Conservation (phyloP, 345 rosid genomes). For the Populus euphratica region DNA sequence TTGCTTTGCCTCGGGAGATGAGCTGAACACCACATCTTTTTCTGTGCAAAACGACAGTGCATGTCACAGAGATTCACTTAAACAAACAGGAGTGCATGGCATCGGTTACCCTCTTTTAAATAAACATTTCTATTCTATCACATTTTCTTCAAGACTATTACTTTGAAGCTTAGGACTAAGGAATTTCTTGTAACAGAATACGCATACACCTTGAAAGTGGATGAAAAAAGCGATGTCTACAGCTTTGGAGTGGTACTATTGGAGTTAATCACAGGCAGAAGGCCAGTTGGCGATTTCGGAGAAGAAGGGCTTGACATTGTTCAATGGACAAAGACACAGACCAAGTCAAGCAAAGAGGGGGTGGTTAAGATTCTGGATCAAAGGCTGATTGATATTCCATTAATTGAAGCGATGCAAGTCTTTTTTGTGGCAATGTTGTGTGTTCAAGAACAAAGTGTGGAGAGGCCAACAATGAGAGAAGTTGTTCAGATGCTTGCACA, state of each 20-base stretch:
- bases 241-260: conserved; percentile 66
- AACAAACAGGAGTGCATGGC: not conserved
- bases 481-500: conserved; percentile 65
- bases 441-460: conserved; percentile 58
- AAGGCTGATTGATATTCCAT: conserved; percentile 40
- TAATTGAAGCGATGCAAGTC: conserved; percentile 50
- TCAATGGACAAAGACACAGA: conserved; percentile 46
- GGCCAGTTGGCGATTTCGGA: conserved; percentile 58
- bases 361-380: conserved; percentile 41
- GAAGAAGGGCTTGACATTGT: conserved; percentile 63
- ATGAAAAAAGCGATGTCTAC: conserved; percentile 72
- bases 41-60: conserved; percentile 3
- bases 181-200: conserved; percentile 38
- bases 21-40: not conserved
- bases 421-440: conserved; percentile 61
- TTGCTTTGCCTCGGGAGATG: conserved; percentile 16
- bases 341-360: conserved; percentile 40
- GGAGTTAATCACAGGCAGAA: conserved; percentile 55
- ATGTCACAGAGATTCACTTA: not conserved
- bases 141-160: not conserved
- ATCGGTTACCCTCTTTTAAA: not conserved
- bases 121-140: not conserved
- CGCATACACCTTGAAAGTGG: conserved; percentile 66
- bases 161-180: not conserved
- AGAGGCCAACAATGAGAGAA: conserved; percentile 70